Evolutionary conservation across 345 rosid genomes (phyloP), one percentile per base, ranked within the genome.

Genomic region (Gossypium ekmanianum): DNA sequence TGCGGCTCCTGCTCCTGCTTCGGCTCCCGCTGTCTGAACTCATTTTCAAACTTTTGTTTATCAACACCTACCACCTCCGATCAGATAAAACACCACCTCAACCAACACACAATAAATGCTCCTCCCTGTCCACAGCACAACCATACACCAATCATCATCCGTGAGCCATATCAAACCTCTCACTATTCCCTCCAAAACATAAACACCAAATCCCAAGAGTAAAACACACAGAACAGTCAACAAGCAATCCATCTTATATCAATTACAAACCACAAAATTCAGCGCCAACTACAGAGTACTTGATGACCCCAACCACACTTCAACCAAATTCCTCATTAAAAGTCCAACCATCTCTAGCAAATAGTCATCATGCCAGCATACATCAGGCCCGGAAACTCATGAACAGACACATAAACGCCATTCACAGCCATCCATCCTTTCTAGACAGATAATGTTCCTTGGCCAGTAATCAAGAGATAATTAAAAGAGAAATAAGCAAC

Each of bases 1-100:
- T 92, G 83, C 94, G 80, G 86, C 94, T 88, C 77, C 95, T 82
- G 88, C 89, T 86, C 75, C 90, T 79, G 88, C 91, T 89, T 27
- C 81, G 79, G 90, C 94, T 94, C 87, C 88, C 80, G 91, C 90
- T 87, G 76, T 71, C 79, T 68, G 90, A 85, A 83, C 91, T 84
- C 96, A 91, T 91, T 43, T 79, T 86, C 81, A 78, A 82, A 83
- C 74, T 81, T 79, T 61, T 59, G 61, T 77, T 80, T 80, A 80
- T 68, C 70, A 85, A 76, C 75, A 82, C 81, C 84, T 83, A 84
- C 78, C 83, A 84, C 85, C 76, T 83, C 84, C 12, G 80, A 70
- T 85, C 81, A 47, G 82, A 85, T 79, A 78, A 77, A 75, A 75
- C 64, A 80, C 82, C 72, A 78, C 76, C 80, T 80, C 81, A 54